phyloP scores from a whole-genome alignment of 2,329 filamentous ascomycete genomes.

The Alternaria triticimaculans region DNA sequence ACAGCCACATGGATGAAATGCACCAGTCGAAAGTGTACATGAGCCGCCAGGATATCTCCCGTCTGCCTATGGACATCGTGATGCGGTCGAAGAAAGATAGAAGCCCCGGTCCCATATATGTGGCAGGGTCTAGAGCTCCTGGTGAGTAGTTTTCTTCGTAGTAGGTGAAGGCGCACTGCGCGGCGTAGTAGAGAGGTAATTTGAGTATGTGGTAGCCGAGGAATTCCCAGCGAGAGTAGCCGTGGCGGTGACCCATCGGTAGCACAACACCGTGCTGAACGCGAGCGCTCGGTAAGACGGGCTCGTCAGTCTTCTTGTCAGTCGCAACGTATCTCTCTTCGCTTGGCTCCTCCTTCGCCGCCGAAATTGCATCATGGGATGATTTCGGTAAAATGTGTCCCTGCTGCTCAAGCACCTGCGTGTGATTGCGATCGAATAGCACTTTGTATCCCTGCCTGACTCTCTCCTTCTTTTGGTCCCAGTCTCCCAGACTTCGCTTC shows the following conservation, averaged over 20 bases:
- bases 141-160: conserved; percentile 1
- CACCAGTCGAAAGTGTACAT: conserved; percentile 14
- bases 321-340: neutral
- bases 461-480: conserved; percentile 1
- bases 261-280: neutral
- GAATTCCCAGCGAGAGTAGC: conserved; percentile 5
- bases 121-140: neutral
- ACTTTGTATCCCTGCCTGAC: conserved; percentile 16
- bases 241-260: neutral
- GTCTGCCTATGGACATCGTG: conserved; percentile 2
- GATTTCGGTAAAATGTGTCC: neutral
- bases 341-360: neutral
- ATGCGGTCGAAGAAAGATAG: conserved; percentile 10
- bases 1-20: conserved; percentile 19
- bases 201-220: conserved; percentile 4
- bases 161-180: neutral
- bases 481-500: neutral
- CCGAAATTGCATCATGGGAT: neutral
- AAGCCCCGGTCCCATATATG: neutral
- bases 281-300: neutral
- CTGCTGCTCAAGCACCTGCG: neutral
- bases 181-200: neutral
- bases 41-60: conserved; percentile 5
- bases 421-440: conserved; percentile 14
- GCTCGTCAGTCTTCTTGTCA: conserved; percentile 10